Base-by-base conservation (phyloP, 495 filamentous ascomycete genomes). In the Lepraria neglecta region DNA sequence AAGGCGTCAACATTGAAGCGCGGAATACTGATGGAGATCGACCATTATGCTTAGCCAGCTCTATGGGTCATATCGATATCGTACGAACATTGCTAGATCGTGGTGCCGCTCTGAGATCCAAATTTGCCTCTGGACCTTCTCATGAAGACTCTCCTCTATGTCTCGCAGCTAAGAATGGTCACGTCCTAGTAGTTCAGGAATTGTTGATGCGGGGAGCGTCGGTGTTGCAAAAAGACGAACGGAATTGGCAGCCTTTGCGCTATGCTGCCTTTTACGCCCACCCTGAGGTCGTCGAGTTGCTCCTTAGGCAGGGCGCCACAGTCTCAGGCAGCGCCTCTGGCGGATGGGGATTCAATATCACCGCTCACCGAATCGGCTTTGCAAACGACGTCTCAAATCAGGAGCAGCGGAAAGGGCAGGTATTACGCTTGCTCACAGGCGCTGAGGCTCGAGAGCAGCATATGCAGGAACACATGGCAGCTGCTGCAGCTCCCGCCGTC, bases 61-160 rank as follows among this genome's bases (percentile, higher is more conserved):
- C 69, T 2, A 65, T 69, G 45, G 77, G 77, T 3, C 66, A 76
- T 52, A 64, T 70, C 3, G 70, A 72, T 40, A 71, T 70, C 31
- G 76, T 77, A 15, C 67, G 69, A 50, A 73, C 63, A 4, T 60
- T 78, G 14, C 66, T 79, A 12, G 72, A 74, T 64, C 60, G 69
- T 52, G 74, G 74, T n/a, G 72, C 72, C 15, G 70, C 73, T 1
- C 52, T 76, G 30, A 70, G 67, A 21, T 44, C 67, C 3, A 68
- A 68, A 31, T 70, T 69, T 59, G 67, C 65, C 12, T 64, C 47
- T 17, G 61, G 68, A 28, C 60, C 60, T 19, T 66, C 66, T 33
- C 67, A 71, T 33, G 72, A 77, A 53, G 75, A 79, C 57, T 77
- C 76, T 0, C 74, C 73, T 3, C 54, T 78, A 15, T 78, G 77